Evolutionary conservation across 2,329 filamentous ascomycete genomes (phyloP).

Genomic region (Zymoseptoria crescenta): DNA sequence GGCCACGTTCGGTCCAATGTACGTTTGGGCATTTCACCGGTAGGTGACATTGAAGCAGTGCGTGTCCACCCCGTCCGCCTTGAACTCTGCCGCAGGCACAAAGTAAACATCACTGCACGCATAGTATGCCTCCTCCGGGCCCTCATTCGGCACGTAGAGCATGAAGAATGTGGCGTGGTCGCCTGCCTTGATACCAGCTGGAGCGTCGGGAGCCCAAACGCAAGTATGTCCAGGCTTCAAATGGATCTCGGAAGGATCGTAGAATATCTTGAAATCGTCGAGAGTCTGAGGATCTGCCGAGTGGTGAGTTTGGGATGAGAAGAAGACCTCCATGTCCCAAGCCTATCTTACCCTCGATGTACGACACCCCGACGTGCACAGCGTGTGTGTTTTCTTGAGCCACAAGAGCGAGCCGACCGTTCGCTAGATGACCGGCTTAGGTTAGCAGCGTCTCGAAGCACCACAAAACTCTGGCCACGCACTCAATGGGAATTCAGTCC

Average conservation of each 20-base stretch:
- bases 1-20: background rate
- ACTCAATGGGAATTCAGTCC: slow-evolving; percentile 52
- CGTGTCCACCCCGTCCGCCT: slow-evolving; percentile 14
- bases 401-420: slow-evolving; percentile 48
- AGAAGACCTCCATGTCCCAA: slow-evolving; percentile 6
- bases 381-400: slow-evolving; percentile 52
- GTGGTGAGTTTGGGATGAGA: slow-evolving; percentile 3
- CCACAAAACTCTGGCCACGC: slow-evolving; percentile 13
- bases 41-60: background rate
- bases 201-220: slow-evolving; percentile 35
- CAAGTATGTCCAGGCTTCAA: slow-evolving; percentile 40
- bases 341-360: slow-evolving; percentile 39
- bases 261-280: slow-evolving; percentile 34
- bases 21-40: background rate
- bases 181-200: slow-evolving; percentile 29
- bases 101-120: slow-evolving; percentile 43
- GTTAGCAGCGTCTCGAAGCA: background rate
- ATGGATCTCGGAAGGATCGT: slow-evolving; percentile 29
- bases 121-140: slow-evolving; percentile 38
- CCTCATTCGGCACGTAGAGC: slow-evolving; percentile 37
- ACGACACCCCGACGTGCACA: slow-evolving; percentile 48
- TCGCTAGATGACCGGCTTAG: slow-evolving; percentile 33
- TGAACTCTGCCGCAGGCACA: slow-evolving; percentile 31
- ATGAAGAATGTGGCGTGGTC: slow-evolving; percentile 42
- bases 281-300: slow-evolving; percentile 33